Evolutionary conservation across 2,329 filamentous ascomycete genomes (phyloP).

Genomic region (Colletotrichum navitas): DNA sequence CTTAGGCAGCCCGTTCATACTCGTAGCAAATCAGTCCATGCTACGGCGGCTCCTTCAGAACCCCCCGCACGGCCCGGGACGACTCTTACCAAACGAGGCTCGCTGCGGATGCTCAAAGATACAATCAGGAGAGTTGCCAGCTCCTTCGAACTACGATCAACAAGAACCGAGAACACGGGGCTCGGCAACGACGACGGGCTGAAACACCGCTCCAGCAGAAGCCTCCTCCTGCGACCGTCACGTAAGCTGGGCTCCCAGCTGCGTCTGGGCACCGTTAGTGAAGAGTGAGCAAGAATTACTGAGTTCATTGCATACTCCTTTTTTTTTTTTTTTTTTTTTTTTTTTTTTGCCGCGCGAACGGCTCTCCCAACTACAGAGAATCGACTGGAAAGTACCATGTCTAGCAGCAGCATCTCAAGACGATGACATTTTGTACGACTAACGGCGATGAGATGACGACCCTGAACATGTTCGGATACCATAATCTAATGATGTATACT

Average conservation of each 20-base stretch:
- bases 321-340: no score
- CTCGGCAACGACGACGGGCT: background rate
- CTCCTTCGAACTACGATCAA: slow-evolving; percentile 33
- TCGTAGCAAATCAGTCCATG: slow-evolving; percentile 17
- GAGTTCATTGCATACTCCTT: background rate
- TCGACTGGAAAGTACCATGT: background rate
- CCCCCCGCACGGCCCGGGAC: background rate
- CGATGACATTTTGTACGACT: background rate
- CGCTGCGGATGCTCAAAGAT: slow-evolving; percentile 20
- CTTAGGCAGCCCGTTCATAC: background rate
- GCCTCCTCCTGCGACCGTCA: slow-evolving; percentile 23
- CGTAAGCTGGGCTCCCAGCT: slow-evolving; percentile 18
- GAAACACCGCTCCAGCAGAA: slow-evolving; percentile 28
- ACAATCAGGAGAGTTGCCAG: slow-evolving; percentile 37
- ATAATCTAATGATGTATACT: background rate
- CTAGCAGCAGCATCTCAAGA: no score
- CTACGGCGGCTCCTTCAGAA: background rate
- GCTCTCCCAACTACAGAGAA: background rate
- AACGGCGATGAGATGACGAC: background rate
- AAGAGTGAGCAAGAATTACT: slow-evolving; percentile 6
- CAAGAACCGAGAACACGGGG: slow-evolving; percentile 1
- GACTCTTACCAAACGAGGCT: slow-evolving; percentile 15
- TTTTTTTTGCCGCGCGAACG: background rate
- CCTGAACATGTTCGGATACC: background rate
- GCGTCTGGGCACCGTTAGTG: slow-evolving; percentile 31